Evolutionary conservation across 305 asterid species (phyloP).

Genomic region (Solanum hybrid): DNA sequence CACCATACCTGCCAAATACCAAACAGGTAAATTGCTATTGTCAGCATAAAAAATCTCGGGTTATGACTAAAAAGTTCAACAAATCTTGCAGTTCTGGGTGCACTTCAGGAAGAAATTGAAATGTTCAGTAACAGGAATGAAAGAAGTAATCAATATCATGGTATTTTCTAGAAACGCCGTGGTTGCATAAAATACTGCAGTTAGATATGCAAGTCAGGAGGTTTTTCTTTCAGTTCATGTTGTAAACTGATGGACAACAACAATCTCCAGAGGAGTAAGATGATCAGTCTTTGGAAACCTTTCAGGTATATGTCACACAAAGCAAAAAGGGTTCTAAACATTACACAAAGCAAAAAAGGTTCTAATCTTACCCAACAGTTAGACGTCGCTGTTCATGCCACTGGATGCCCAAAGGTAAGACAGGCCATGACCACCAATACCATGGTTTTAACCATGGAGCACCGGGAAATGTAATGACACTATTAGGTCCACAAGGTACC

Average conservation of each 20-base stretch:
- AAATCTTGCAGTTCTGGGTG: background rate
- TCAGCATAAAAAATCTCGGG: background rate
- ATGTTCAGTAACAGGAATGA: background rate
- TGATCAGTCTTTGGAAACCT: background rate
- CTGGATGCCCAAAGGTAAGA: conserved; percentile 77
- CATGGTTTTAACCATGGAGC: conserved; percentile 96
- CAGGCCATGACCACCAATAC: conserved; percentile 99
- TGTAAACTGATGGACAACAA: background rate
- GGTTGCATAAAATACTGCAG: background rate
- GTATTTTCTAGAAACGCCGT: background rate
- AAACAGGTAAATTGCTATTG: background rate
- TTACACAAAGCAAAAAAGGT: background rate
- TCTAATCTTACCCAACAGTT: conserved; percentile 60
- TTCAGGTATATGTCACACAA: background rate
- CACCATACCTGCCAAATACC: conserved; percentile 43
- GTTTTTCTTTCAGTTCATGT: background rate
- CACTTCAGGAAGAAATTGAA: background rate
- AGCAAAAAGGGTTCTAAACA: background rate
- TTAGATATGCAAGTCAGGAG: background rate
- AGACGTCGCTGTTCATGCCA: conserved; percentile 77
- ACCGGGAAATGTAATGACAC: conserved; percentile 87
- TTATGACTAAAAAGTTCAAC: background rate
- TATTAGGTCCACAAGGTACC: conserved; percentile 91
- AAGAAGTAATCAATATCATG: background rate
- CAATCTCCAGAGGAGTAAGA: background rate